Evolutionary conservation across 371 early-diverging fungal genomes (phyloP).

Genomic region (Batrachochytrium dendrobatidis): DNA sequence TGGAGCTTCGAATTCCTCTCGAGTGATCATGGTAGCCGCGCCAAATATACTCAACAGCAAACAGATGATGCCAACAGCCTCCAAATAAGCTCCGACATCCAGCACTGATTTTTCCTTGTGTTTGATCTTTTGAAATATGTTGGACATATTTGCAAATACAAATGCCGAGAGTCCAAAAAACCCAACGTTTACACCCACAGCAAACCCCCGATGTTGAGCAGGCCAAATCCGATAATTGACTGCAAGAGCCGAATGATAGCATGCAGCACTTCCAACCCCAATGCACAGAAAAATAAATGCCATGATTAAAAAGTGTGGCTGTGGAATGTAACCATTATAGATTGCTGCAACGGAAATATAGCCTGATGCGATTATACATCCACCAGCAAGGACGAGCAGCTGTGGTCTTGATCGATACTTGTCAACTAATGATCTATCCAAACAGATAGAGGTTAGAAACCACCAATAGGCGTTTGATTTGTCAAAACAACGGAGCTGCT

Average conservation of each 20-base stretch:
- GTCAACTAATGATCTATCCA: not conserved
- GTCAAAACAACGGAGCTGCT: not conserved
- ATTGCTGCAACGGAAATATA: not conserved
- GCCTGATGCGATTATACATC: not conserved
- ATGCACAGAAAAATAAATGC: not conserved
- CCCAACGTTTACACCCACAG: constrained; percentile 16
- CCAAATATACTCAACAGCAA: not conserved
- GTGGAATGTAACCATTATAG: not conserved
- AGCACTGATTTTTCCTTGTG: not conserved
- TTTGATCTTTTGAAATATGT: constrained; percentile 2
- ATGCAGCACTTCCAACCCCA: constrained; percentile 5
- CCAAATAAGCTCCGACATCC: not conserved
- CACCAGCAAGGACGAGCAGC: not conserved
- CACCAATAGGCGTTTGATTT: no score
- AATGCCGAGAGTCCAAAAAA: constrained; percentile 16
- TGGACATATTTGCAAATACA: constrained; percentile 6
- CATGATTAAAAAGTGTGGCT: not conserved
- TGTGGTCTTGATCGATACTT: not conserved
- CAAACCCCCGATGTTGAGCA: constrained; percentile 5
- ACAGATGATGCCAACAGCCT: not conserved
- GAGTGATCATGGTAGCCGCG: not conserved
- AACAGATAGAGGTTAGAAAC: no score
- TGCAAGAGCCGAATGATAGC: constrained; percentile 9
- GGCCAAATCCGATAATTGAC: constrained; percentile 19
- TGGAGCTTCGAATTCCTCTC: not conserved